Base-by-base conservation (phyloP, 257 asterid species). In the Solanum etuberosum region DNA sequence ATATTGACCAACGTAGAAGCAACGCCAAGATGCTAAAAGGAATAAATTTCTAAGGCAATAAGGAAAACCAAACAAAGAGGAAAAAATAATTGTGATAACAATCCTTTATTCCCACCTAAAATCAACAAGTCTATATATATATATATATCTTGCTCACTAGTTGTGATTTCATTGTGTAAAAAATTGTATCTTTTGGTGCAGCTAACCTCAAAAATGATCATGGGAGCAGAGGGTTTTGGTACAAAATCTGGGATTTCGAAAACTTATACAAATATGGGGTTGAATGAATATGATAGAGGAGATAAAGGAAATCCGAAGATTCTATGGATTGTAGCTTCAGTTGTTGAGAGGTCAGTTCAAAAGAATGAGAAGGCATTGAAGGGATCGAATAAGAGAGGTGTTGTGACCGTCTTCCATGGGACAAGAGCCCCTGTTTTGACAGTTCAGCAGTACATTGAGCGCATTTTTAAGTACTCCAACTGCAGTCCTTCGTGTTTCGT, bases 401-500 rank as follows among this genome's bases (percentile, higher is more conserved):
- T 40, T 7, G 70, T 87, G 11, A 86, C 89, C 0, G 80, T 87
- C 31, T 91, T 90, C 81, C 88, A 91, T 42, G 93, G 92, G 21
- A 87, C 91, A 13, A 86, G 89, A 86, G 90, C 90, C 37, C 93
- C 93, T 18, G 90, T 83, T 21, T 63, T 91, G 86, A 88, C 90
- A 32, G 87, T 91, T 82, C 85, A 83, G 84, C 92, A 86, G 88
- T 91, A 91, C 77, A 68, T 91, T 7, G 92, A 90, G 12, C 90
- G 93, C 83, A 90, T 91, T 67, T 91, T 88, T 88, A 91, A 86
- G 92, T 91, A 91, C 70, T 85, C 93, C 11, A 86, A 83, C 57
- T 90, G 89, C 71, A 90, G 93, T 85, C 89, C 90, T 51, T 90
- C 93, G 9, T 90, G 93, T 85, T 91, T 90, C 83, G 92, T 91